phyloP scores from a whole-genome alignment of 495 filamentous ascomycete species.

The Hypoxylon lienhwacheense region DNA sequence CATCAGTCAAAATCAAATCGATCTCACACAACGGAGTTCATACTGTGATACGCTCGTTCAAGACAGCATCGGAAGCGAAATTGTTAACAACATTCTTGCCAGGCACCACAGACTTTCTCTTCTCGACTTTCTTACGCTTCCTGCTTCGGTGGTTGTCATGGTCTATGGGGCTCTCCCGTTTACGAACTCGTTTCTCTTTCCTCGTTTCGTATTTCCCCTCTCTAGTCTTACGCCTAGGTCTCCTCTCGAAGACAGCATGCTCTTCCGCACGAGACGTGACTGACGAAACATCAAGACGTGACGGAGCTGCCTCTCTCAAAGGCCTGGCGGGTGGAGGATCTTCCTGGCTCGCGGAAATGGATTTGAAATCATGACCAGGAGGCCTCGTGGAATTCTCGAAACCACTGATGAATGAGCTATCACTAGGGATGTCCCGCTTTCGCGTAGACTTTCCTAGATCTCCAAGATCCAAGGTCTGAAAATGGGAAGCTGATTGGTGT shows the following conservation, averaged over 20 bases:
- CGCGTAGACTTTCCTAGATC: slow-evolving; percentile 25
- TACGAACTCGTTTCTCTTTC: slow-evolving; percentile 43
- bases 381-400: slow-evolving; percentile 24
- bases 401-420: slow-evolving; percentile 35
- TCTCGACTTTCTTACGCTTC: slow-evolving; percentile 41
- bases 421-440: slow-evolving; percentile 16
- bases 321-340: neutral
- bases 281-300: slow-evolving; percentile 20
- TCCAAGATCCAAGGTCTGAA: neutral
- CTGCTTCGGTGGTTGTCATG: slow-evolving; percentile 34
- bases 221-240: slow-evolving; percentile 62
- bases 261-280: slow-evolving; percentile 10
- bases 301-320: slow-evolving; percentile 10
- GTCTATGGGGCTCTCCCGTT: slow-evolving; percentile 36
- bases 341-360: slow-evolving; percentile 7
- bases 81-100: slow-evolving; percentile 59
- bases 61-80: slow-evolving; percentile 67
- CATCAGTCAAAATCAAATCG: slow-evolving; percentile 31
- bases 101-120: slow-evolving; percentile 36
- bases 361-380: slow-evolving; percentile 10
- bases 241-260: slow-evolving; percentile 53
- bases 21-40: slow-evolving; percentile 18
- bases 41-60: slow-evolving; percentile 65
- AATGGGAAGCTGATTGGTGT: slow-evolving; percentile 17
- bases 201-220: slow-evolving; percentile 58